These are phyloP conservation scores for Pinus taeda DNA, from an alignment of 75 land plant species.

Conservation along the genomic window DNA sequence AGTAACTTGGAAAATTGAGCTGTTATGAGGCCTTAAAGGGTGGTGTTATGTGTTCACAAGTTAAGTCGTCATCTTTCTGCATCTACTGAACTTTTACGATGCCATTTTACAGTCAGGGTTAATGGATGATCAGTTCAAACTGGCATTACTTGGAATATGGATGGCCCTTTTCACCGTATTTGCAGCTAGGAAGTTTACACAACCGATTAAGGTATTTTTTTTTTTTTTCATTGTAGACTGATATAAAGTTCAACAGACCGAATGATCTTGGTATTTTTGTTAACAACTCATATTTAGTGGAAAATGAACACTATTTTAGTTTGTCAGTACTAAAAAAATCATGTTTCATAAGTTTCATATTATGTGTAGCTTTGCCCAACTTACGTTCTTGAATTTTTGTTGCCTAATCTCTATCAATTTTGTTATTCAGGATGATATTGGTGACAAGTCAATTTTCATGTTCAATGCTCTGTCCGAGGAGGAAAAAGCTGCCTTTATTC, in stretches of 20 bases:
- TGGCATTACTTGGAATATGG: conserved; percentile 64
- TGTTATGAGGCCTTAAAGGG: not conserved
- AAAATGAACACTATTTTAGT: too few species aligned
- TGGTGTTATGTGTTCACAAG: not conserved
- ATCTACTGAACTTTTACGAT: not conserved
- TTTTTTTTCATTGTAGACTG: not conserved
- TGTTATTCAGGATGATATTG: conserved; percentile 83
- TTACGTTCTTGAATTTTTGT: too few species aligned
- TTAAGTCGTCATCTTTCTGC: not conserved
- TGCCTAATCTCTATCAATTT: not conserved
- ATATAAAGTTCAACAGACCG: not conserved
- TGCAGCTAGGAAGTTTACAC: conserved; percentile 90
- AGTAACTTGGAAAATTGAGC: too few species aligned
- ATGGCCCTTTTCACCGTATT: conserved; percentile 77
- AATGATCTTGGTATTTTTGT: not conserved
- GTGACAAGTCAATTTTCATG: conserved; percentile 95
- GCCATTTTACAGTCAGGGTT: conserved; percentile 64
- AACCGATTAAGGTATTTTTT: conserved; percentile 83
- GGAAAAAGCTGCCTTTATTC: conserved; percentile 60
- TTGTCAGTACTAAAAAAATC: not conserved
- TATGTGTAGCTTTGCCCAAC: too few species aligned
- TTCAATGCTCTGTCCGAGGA: conserved; percentile 86
- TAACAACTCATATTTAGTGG: not conserved
- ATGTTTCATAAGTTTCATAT: too few species aligned
- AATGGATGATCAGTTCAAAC: conserved; percentile 69